Percentiles rank a stretch among this genome's conserved stretches.
Conservation (phyloP, 139 green algal genomes). For the Picochlorum sp. region DNA sequence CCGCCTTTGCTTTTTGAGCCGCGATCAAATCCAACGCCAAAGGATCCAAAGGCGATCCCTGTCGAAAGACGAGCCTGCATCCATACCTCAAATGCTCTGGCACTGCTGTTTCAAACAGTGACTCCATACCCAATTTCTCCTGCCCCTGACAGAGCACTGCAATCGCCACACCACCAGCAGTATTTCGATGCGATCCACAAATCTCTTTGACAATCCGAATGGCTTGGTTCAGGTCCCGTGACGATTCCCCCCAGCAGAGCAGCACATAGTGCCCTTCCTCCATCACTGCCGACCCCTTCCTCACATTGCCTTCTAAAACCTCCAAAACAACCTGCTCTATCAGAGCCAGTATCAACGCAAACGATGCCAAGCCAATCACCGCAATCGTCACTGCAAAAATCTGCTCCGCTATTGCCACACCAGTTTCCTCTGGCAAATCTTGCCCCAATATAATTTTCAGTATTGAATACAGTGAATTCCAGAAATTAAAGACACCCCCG, state of each 20-base stretch:
- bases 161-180: slow-evolving; percentile 13
- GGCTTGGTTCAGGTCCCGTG: slow-evolving; percentile 32
- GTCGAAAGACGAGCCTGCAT: slow-evolving; percentile 41
- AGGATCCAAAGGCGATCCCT: slow-evolving; percentile 36
- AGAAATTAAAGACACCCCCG: background rate
- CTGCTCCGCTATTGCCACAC: background rate
- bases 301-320: slow-evolving; percentile 30
- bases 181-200: slow-evolving; percentile 23
- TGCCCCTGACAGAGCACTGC: slow-evolving; percentile 36
- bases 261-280: slow-evolving; percentile 30
- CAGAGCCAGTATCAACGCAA: slow-evolving; percentile 59
- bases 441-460: slow-evolving; percentile 13
- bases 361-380: slow-evolving; percentile 37
- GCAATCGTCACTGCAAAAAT: slow-evolving; percentile 9
- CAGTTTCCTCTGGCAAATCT: slow-evolving; percentile 5
- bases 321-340: slow-evolving; percentile 31
- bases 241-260: slow-evolving; percentile 21
- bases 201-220: slow-evolving; percentile 33
- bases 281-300: slow-evolving; percentile 27
- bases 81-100: slow-evolving; percentile 18
- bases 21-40: slow-evolving; percentile 6
- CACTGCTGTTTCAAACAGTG: slow-evolving; percentile 23
- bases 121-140: slow-evolving; percentile 51
- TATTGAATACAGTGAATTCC: slow-evolving; percentile 5
- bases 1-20: background rate